Evolutionary conservation across 1,284 basidiomycete species (phyloP), one percentile per base, ranked within the genome.

Genomic region (Papiliotrema laurentii): DNA sequence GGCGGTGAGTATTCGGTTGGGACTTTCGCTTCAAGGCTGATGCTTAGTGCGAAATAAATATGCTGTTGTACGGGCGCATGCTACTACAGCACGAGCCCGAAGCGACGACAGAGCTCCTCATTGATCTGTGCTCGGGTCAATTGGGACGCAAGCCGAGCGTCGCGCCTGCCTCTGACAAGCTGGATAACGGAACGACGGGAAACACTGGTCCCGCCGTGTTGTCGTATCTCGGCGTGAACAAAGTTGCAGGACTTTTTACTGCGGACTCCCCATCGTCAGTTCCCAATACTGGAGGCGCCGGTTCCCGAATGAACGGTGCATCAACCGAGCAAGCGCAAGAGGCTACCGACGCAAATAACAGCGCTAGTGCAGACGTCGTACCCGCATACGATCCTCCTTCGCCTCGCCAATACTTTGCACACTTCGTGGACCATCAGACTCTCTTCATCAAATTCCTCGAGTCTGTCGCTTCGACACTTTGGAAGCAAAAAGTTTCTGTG

Each of bases 361-460:
- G 28, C 10, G 44, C 38, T 4, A 26, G 39, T 18, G 19, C 22
- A 11, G 30, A 5, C n/a, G n/a, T n/a, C n/a, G n/a, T n/a, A 5
- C 58, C 58, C 5, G 53, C 64, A 11, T 75, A 75, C 47, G 80
- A 81, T 52, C 78, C 83, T 0, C 87, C 90, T 0, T 90, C 90
- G 0, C 91, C 93, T 0, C 79, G 85, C 1, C 78, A 86, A 27
- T 97, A 91, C 71, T 97, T 97, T 64, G 85, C 93, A 0, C 90
- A 96, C 69, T 98, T 97, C 59, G 85, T 97, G 35, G 89, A 93
- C 60, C 89, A 94, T 63, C 83, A 85, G 52, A 78, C 78, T 1
- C 82, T 88, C 47, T 94, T 98, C 60, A 79, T 89, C 33, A 78
- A 81, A 2, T 98, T 97, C 72, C 79, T 98, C 6, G 93, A 98